Evolutionary conservation across 495 filamentous ascomycete genomes (phyloP).

Genomic region (Hypoxylon trugodes): DNA sequence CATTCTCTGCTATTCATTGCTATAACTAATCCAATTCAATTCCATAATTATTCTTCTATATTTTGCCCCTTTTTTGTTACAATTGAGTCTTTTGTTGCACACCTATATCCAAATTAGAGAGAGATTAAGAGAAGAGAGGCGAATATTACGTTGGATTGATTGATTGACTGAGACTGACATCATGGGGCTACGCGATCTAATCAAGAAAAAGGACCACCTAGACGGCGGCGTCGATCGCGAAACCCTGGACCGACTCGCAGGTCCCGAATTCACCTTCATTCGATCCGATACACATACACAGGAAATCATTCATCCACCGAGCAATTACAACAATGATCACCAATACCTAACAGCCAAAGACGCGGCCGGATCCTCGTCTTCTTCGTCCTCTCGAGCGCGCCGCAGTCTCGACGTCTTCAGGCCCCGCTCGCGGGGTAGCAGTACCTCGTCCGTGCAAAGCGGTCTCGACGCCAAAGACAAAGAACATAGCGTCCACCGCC

Average conservation of each 20-base stretch:
- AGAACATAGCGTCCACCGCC: conserved; percentile 46
- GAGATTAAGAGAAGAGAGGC: background rate
- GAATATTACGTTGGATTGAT: too few relatives aligned
- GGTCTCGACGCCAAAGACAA: too few relatives aligned
- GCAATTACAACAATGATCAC: conserved; percentile 46
- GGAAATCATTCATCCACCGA: conserved; percentile 76
- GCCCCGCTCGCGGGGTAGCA: conserved; percentile 58
- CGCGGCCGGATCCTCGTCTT: conserved; percentile 25
- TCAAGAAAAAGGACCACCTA: conserved; percentile 72
- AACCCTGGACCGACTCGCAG: conserved; percentile 43
- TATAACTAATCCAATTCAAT: conserved; percentile 3
- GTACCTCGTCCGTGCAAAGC: conserved; percentile 53
- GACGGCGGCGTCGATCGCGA: conserved; percentile 50
- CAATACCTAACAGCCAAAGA: conserved; percentile 49
- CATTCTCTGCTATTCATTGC: background rate
- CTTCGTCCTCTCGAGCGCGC: conserved; percentile 18
- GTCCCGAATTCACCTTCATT: conserved; percentile 83
- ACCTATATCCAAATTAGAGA: background rate
- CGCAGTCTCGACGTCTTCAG: conserved; percentile 49
- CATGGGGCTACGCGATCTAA: conserved; percentile 78
- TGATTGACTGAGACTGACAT: conserved; percentile 25
- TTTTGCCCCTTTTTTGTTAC: background rate
- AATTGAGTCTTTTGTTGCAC: background rate
- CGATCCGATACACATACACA: conserved; percentile 82
- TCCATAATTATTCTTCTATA: conserved; percentile 1